A percentile compares a stretch with the other conserved stretches of the same genome.
Conservation (phyloP, 257 asterid genomes). For the Solanum chilense region DNA sequence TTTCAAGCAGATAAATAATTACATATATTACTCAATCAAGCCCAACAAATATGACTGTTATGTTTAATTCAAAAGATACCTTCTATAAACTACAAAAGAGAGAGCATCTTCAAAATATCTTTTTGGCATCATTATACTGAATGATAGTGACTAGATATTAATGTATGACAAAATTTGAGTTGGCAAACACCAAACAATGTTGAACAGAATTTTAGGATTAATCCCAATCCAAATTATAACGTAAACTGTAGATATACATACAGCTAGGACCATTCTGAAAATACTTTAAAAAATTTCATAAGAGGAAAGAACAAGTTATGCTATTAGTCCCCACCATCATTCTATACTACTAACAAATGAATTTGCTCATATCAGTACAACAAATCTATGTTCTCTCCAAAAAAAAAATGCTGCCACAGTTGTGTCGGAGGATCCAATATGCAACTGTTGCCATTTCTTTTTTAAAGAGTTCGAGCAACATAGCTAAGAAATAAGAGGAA, state of each 20-base stretch:
- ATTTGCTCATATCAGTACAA: neutral
- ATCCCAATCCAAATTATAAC: neutral
- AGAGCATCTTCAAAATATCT: neutral
- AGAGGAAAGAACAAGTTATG: neutral
- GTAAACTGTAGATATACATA: neutral
- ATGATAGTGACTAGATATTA: neutral
- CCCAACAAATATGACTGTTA: neutral
- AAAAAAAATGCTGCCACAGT: neutral
- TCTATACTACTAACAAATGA: neutral
- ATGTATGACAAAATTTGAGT: neutral
- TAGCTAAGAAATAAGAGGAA: neutral
- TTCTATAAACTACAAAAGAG: neutral
- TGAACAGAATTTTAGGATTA: neutral
- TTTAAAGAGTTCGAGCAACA: neutral
- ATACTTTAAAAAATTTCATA: neutral
- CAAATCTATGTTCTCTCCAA: neutral
- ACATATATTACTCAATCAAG: neutral
- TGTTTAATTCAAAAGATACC: neutral
- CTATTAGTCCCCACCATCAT: neutral
- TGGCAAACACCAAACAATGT: neutral
- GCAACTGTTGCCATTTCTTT: neutral
- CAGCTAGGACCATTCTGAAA: neutral
- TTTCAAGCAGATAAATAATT: neutral
- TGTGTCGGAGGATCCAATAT: neutral
- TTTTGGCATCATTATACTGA: neutral